Conservation (phyloP, 495 filamentous ascomycete genomes). For the Poronia punctata region DNA sequence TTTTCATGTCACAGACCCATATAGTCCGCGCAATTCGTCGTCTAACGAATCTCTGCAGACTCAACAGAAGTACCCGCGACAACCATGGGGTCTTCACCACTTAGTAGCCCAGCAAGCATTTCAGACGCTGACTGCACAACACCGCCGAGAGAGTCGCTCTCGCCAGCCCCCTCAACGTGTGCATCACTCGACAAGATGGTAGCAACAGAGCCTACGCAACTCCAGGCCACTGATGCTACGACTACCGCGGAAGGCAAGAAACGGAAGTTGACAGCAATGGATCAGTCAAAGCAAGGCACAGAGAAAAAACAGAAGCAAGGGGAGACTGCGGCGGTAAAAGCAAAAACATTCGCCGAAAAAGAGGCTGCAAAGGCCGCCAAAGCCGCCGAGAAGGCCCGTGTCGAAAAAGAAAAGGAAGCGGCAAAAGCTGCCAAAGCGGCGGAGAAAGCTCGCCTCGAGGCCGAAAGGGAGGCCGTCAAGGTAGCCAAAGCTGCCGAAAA, state of each 20-base stretch:
- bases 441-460: conserved; percentile 34
- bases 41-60: conserved; percentile 6
- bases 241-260: conserved; percentile 8
- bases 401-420: conserved; percentile 26
- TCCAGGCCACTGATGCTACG: conserved; percentile 3
- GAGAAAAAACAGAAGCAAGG: conserved; percentile 45
- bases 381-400: conserved; percentile 34
- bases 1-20: neutral
- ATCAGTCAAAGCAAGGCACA: conserved; percentile 51
- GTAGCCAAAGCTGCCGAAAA: conserved; percentile 26
- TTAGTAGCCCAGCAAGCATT: conserved; percentile 23
- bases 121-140: conserved; percentile 32
- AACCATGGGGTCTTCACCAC: conserved; percentile 15
- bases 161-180: conserved; percentile 19
- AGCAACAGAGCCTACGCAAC: conserved; percentile 2
- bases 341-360: conserved; percentile 23
- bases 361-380: conserved; percentile 45
- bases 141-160: conserved; percentile 19
- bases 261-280: conserved; percentile 15
- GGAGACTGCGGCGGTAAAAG: conserved; percentile 33
- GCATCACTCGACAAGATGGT: conserved; percentile 1
- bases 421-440: conserved; percentile 34
- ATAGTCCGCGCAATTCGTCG: neutral
- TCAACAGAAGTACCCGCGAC: conserved; percentile 1
- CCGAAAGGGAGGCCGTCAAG: conserved; percentile 29